A percentile compares a stretch with the other conserved stretches of the same genome.
Conservation (phyloP, 768 basidiomycete genomes). For the Nevesoporus exiguus region DNA sequence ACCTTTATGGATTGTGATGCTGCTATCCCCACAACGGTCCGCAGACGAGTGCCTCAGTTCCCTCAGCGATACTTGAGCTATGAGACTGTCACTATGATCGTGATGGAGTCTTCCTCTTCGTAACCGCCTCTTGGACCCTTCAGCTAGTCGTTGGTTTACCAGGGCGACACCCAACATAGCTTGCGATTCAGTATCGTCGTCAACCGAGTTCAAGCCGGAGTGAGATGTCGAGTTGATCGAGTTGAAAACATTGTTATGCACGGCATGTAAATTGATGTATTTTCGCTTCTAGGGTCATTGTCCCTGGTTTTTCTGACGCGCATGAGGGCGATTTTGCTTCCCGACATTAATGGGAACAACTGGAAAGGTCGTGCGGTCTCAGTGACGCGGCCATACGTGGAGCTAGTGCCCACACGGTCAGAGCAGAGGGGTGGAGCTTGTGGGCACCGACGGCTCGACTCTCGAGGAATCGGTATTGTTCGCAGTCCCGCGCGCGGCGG, state of each 20-base stretch:
- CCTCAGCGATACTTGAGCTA: neutral
- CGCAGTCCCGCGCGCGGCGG: too few species aligned
- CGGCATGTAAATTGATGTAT: neutral
- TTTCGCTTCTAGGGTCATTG: neutral
- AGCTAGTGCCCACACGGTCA: too few species aligned
- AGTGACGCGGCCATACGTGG: too few species aligned
- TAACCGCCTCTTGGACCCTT: constrained; percentile 32
- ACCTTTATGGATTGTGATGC: too few species aligned
- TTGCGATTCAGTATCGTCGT: neutral
- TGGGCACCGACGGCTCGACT: neutral
- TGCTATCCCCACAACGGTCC: constrained; percentile 9
- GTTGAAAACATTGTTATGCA: neutral
- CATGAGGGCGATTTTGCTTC: too few species aligned
- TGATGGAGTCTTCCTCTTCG: constrained; percentile 31
- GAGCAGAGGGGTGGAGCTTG: neutral
- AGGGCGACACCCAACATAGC: constrained; percentile 33
- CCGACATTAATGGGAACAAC: neutral
- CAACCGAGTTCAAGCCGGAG: constrained; percentile 1
- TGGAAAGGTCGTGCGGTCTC: neutral
- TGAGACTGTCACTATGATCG: constrained; percentile 26
- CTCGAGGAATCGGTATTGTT: too few species aligned
- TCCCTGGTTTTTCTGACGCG: neutral
- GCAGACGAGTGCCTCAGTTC: constrained; percentile 27
- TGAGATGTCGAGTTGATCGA: neutral
- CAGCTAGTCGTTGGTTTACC: constrained; percentile 34